A percentile compares a stretch with the other conserved stretches of the same genome.
phyloP scores from a whole-genome alignment of 257 asterid species.

The Euphrasia confusa region DNA sequence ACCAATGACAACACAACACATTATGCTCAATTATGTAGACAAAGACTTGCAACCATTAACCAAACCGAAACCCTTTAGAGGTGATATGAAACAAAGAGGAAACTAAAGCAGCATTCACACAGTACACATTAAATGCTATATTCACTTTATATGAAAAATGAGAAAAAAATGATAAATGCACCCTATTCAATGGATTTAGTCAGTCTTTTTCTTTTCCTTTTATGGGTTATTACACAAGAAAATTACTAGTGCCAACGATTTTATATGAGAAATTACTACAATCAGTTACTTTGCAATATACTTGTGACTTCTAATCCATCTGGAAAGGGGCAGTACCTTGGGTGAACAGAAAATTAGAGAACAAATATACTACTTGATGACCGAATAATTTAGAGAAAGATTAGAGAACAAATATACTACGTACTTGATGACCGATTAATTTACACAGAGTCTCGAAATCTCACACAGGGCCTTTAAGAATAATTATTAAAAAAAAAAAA shows the following conservation, averaged over 20 bases:
- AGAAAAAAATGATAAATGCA: background rate
- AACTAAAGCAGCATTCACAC: background rate
- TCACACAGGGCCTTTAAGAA: no score
- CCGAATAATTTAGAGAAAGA: no score
- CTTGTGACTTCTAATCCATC: background rate
- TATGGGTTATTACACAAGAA: background rate
- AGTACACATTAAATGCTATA: no score
- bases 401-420: background rate
- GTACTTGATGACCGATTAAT: background rate
- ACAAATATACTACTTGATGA: no score
- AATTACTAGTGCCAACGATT: background rate
- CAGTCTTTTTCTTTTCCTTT: background rate
- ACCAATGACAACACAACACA: background rate
- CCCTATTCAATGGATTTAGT: background rate
- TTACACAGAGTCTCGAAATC: no score
- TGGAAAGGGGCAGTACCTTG: background rate
- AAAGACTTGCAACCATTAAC: background rate
- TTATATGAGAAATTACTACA: background rate
- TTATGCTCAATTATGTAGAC: background rate
- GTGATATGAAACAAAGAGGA: no score
- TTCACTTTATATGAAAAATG: no score
- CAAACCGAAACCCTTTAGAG: background rate
- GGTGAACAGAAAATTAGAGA: background rate
- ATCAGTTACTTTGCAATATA: background rate
- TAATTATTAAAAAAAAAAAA: no score